phyloP scores from a whole-genome alignment of 2,329 filamentous ascomycete genomes.

The Teratosphaeria pseudoeucalypti region DNA sequence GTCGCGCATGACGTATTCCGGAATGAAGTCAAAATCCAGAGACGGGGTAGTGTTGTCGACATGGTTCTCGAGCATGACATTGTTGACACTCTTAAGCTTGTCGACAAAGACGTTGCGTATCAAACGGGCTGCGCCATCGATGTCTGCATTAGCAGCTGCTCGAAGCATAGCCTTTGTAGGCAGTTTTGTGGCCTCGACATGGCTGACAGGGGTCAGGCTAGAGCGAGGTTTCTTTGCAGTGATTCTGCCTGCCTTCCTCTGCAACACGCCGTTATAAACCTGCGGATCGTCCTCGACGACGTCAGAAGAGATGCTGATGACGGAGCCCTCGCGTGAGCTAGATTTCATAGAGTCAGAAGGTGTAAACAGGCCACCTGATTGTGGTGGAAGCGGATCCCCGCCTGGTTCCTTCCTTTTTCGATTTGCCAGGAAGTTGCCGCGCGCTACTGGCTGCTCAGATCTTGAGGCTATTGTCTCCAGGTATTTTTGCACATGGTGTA shows the following conservation, averaged over 20 bases:
- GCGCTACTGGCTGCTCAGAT: background rate
- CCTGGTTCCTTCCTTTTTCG: conserved; percentile 7
- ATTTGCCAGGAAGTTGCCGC: background rate
- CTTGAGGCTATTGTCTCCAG: conserved; percentile 18
- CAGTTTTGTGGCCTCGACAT: conserved; percentile 24
- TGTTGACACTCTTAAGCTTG: conserved; percentile 19
- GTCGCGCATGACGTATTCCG: conserved; percentile 47
- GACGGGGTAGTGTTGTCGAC: conserved; percentile 47
- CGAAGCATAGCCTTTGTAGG: conserved; percentile 29
- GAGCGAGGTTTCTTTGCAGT: conserved; percentile 21
- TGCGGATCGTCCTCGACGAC: background rate
- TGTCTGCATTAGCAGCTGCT: conserved; percentile 19
- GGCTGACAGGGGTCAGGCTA: conserved; percentile 10
- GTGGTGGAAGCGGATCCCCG: background rate
- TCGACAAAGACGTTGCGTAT: conserved; percentile 31
- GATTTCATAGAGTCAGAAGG: background rate
- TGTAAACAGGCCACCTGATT: background rate
- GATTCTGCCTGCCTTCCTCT: conserved; percentile 27
- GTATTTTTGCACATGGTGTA: conserved; percentile 35
- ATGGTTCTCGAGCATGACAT: conserved; percentile 41
- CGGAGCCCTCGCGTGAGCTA: conserved; percentile 3
- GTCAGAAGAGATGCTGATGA: conserved; percentile 4
- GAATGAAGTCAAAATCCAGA: conserved; percentile 58
- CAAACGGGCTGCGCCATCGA: conserved; percentile 22
- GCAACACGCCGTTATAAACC: conserved; percentile 33